Percentiles rank a stretch among this genome's conserved stretches.
phyloP scores from a whole-genome alignment of 2,329 filamentous ascomycete species.

The Beauveria sp. region DNA sequence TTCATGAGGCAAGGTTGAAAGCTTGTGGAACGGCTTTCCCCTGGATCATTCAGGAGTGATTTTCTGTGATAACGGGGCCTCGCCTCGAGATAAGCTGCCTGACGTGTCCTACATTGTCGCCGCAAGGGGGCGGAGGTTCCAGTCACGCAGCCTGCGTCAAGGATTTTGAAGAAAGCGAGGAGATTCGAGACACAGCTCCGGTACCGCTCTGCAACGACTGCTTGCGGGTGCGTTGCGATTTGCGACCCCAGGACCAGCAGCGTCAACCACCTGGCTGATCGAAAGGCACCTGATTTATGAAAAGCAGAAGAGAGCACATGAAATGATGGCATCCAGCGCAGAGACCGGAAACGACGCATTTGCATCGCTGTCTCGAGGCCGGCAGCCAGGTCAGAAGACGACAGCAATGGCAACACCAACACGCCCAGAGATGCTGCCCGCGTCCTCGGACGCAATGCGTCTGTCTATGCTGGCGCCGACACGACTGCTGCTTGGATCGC shows the following conservation, averaged over 20 bases:
- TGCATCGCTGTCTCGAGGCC: neutral
- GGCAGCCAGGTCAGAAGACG: neutral
- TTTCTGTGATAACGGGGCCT: neutral
- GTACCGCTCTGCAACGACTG: neutral
- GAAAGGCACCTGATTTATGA: neutral
- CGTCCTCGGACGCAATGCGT: conserved; percentile 27
- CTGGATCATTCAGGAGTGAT: neutral
- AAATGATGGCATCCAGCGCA: neutral
- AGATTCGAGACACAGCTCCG: neutral
- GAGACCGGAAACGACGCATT: neutral
- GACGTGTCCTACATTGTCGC: neutral
- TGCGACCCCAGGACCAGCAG: neutral
- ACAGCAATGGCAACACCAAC: neutral
- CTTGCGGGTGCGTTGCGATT: neutral
- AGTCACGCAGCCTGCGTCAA: conserved; percentile 18
- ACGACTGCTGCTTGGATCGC: conserved; percentile 58
- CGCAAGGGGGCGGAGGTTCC: neutral
- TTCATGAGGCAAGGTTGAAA: neutral
- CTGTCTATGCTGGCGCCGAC: conserved; percentile 56
- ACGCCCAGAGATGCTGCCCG: conserved; percentile 2
- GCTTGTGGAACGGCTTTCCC: neutral
- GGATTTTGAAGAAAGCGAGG: conserved; percentile 12
- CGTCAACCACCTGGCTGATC: neutral
- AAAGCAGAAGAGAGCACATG: neutral
- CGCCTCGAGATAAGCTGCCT: neutral